Percentiles rank a stretch among this genome's conserved stretches.
Evolutionary conservation across 2,329 filamentous ascomycete genomes (phyloP).

Genomic region (Alternaria ethzedia): DNA sequence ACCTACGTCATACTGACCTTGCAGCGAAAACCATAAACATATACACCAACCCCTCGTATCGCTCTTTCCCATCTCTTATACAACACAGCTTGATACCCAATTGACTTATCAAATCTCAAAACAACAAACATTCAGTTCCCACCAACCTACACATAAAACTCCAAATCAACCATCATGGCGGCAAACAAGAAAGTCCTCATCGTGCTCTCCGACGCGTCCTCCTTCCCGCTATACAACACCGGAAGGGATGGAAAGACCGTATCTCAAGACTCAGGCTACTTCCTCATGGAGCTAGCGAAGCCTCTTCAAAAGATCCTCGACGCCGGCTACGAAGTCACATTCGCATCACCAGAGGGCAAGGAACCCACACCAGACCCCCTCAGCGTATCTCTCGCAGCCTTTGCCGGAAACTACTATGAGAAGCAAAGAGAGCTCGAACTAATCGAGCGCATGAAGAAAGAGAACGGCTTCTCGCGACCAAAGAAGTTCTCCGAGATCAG

Average conservation of each 20-base stretch:
- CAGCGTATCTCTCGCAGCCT: slow-evolving; percentile 51
- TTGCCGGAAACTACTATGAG: slow-evolving; percentile 56
- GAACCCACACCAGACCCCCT: slow-evolving; percentile 53
- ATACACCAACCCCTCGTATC: neutral
- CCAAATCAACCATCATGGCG: slow-evolving; percentile 16
- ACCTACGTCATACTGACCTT: slow-evolving; percentile 21
- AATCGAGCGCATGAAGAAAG: slow-evolving; percentile 54
- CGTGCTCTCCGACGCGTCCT: slow-evolving; percentile 52
- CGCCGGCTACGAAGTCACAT: slow-evolving; percentile 52
- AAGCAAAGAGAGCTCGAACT: slow-evolving; percentile 50
- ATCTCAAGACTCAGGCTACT: slow-evolving; percentile 38
- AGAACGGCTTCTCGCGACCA: slow-evolving; percentile 52
- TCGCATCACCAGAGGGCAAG: slow-evolving; percentile 53
- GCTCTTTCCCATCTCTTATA: neutral
- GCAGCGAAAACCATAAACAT: neutral
- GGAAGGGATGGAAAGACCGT: slow-evolving; percentile 32
- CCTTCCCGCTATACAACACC: slow-evolving; percentile 40
- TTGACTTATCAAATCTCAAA: neutral
- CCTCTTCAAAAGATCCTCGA: slow-evolving; percentile 37
- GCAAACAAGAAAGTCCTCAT: slow-evolving; percentile 54
- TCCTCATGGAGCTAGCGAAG: slow-evolving; percentile 44
- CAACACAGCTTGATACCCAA: neutral
- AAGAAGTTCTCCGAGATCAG: slow-evolving; percentile 48
- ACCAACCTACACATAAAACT: neutral
- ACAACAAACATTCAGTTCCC: too few species aligned